Evolutionary conservation across 2,329 filamentous ascomycete species (phyloP), one percentile per base, ranked within the genome.

Genomic region (Fusarium denticulatum): DNA sequence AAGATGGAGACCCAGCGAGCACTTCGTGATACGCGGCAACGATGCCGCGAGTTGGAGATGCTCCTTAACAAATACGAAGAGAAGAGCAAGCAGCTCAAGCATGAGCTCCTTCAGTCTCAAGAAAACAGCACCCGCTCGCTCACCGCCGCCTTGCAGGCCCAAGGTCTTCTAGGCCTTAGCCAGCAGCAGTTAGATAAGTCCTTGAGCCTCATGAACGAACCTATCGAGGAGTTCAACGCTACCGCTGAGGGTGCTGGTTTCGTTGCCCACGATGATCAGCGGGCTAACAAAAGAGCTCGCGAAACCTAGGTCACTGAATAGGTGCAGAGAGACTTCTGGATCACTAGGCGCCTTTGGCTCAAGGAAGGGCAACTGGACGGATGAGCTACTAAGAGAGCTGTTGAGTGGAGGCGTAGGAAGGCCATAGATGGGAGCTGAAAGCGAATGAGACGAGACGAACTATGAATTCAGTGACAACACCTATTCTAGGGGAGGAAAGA

Each of bases 281-380:
- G 47, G 18, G 6, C 1, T 22, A 34, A 50, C 47, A 34, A 50
- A 6, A 50, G 47, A 50, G 6, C 22, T 50, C 46, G 28, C 5
- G 28, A 49, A 0, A n/a, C 8, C 11, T 49, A 4, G n/a, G 46
- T 5, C 15, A 30, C 28, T 6, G 8, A 28, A 26, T 7, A 3
- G 1, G 5, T 20, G 10, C 7, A 5, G 5, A 3, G 7, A 28
- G 43, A 14, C 0, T 28, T 28, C 2, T 49, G 22, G 22, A n/a
- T 32, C 28, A 47, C 30, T 7, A 0, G 1, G 0, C 7, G 0
- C 18, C 4, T 11, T 30, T 22, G 9, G 45, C 26, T n/a, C 0
- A 12, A 12, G 20, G 0, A 47, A 13, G 14, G 26, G 8, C 4
- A 4, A 3, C 2, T 22, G 4, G 20, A 22, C 10, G 14, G 20